Evolutionary conservation across 2,329 filamentous ascomycete genomes (phyloP), one percentile per base, ranked within the genome.

Genomic region (Didymella segeticola): DNA sequence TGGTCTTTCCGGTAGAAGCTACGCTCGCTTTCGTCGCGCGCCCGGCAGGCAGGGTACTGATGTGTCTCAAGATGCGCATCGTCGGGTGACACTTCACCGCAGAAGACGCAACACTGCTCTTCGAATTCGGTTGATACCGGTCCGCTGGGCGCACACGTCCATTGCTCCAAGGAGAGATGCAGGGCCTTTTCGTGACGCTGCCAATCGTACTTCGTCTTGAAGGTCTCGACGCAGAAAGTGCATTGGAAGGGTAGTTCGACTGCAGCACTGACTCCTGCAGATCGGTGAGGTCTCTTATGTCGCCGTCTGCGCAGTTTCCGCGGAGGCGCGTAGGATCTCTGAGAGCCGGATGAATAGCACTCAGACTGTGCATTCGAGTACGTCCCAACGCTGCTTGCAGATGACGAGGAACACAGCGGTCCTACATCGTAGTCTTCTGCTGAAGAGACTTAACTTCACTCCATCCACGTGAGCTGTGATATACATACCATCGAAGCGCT

Each of bases 131-230:
- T 12, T 14, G 19, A 15, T n/a, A 14, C 8, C 22, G 20, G 12
- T 4, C 41, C 29, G 3, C 34, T 14, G 11, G 27, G 41, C 14
- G 41, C 29, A 31, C 27, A 31, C n/a, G 41, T 33, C 66, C 67
- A 70, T 29, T 67, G 59, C 31, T 69, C 66, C 46, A 66, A 46
- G 23, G 60, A 68, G 2, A 69, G 47, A 42, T 70, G 68, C 3
- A 69, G 47, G 2, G 66, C 63, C 42, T 67, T 69, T 37, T 70
- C 67, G 31, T 70, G 68, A 26, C 66, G 53, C 12, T 57, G 36
- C 68, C 67, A 70, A 47, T 69, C 68, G 36, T 68, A 69, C 27
- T 69, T 70, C 43, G 56, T 57, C 46, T 66, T 66, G 57, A 70
- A 70, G 0, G 57, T 61, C 17, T 70, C 67, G 45, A 63, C 66